Evolutionary conservation across 495 filamentous ascomycete species (phyloP), one percentile per base, ranked within the genome.

Genomic region (Durotheca rogersii): DNA sequence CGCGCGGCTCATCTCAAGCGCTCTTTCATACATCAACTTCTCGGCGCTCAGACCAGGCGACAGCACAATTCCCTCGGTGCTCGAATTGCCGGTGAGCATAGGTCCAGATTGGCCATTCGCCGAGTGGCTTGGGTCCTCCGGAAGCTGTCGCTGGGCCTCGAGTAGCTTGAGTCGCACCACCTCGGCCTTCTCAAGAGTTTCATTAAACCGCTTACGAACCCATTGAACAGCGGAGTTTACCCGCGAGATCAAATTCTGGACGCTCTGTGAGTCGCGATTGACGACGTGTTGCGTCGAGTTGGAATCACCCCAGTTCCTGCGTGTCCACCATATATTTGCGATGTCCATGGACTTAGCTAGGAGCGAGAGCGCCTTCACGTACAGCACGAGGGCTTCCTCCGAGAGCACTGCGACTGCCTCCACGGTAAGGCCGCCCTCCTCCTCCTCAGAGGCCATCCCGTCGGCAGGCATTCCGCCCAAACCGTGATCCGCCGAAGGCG

Each of bases 11-110:
- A 98, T 96, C 66, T 98, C 93, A 16, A 96, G 69, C 2, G 93
- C 93, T 10, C 93, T 88, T 54, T 98, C 94, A 58, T 95, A 98
- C 94, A 98, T 98, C 37, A 98, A 70, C 68, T 89, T 95, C 70
- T 96, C 93, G 0, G 93, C 93, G 15, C 90, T 95, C 31, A 96
- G 82, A 4, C 92, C 92, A 4, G 81, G 74, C 2, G 76, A 82
- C 10, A 87, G 55, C 14, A 74, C 64, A 7, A 79, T 74, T 0
- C 75, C 73, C 29, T 74, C 72, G 1, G 66, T 62, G 41, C 87
- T 88, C 2, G 81, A 76, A 25, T 80, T 82, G 20, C 77, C 78
- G 0, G 73, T 67, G 20, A 81, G 67, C 0, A 76, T 73, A 2
- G 60, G 60, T 14, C 78, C 74, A 16, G 57, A 49, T 19, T 60